These are phyloP conservation scores for Nepenthes alata DNA, from an alignment of 179 eudicot species.

Conservation along the genomic window DNA sequence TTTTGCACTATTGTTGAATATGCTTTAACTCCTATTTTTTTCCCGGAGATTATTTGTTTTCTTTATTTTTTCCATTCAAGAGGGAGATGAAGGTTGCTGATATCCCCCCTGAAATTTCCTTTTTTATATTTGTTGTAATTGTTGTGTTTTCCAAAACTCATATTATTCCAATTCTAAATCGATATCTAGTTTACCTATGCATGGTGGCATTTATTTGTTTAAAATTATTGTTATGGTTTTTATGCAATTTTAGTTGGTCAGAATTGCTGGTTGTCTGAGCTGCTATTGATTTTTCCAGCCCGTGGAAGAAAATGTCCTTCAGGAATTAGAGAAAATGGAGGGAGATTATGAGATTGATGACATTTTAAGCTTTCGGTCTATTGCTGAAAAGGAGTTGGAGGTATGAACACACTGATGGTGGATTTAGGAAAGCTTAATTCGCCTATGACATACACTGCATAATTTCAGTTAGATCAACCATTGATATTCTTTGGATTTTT, in stretches of 20 bases:
- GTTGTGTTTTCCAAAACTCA: too few species aligned
- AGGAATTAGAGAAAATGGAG: slow-evolving; percentile 78
- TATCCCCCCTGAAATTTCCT: too few species aligned
- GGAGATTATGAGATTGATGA: slow-evolving; percentile 73
- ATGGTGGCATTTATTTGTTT: not conserved
- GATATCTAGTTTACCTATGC: too few species aligned
- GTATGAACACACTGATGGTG: slow-evolving; percentile 21
- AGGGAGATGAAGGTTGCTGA: too few species aligned
- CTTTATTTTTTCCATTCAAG: too few species aligned
- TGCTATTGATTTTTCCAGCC: slow-evolving; percentile 27
- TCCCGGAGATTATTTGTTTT: too few species aligned
- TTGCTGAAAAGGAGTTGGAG: slow-evolving; percentile 76
- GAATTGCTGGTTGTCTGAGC: not conserved
- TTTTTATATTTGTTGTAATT: too few species aligned
- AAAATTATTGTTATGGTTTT: not conserved
- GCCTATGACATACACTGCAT: not conserved
- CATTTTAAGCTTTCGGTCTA: slow-evolving; percentile 63
- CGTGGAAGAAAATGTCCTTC: slow-evolving; percentile 45
- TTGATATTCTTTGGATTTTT: too few species aligned
- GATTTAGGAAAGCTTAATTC: not conserved
- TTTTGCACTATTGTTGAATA: too few species aligned
- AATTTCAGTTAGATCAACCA: too few species aligned
- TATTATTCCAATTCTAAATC: too few species aligned
- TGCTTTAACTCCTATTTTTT: too few species aligned
- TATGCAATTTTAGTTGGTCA: not conserved